phyloP scores from a whole-genome alignment of 768 basidiomycete species.

The Russula virescens region DNA sequence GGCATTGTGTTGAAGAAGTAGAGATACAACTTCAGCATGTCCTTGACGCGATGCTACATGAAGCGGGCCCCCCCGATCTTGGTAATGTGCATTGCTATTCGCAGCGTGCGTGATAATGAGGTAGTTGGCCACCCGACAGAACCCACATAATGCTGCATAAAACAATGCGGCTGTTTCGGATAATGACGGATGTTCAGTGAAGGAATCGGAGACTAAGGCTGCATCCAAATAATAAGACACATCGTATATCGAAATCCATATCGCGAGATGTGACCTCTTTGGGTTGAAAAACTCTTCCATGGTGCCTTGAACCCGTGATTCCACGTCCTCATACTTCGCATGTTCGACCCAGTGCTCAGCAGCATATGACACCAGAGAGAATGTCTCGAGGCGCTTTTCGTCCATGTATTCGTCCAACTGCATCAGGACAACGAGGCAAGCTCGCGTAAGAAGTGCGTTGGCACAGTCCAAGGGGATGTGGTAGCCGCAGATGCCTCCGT shows the following conservation, averaged over 20 bases:
- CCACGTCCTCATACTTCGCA: background rate
- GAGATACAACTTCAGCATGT: background rate
- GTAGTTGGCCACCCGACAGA: background rate
- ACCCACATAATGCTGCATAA: background rate
- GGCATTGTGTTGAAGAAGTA: background rate
- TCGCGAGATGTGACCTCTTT: background rate
- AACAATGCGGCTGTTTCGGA: background rate
- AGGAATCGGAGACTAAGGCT: accelerated
- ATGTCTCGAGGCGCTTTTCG: background rate
- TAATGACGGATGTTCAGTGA: background rate
- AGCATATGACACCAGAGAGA: too few relatives aligned
- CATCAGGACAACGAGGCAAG: background rate
- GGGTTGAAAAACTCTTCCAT: background rate
- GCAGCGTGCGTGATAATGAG: background rate
- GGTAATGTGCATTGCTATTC: background rate
- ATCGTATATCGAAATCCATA: background rate
- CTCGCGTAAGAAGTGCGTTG: background rate
- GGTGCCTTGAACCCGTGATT: background rate
- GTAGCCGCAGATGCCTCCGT: too few relatives aligned
- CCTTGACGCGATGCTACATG: background rate
- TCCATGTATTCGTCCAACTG: background rate
- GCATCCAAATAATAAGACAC: too few relatives aligned
- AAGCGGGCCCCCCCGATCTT: background rate
- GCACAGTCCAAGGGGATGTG: background rate
- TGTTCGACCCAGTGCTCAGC: too few relatives aligned